Evolutionary conservation across 1,284 basidiomycete species (phyloP).

Genomic region (Microstroma glucosiphilum): DNA sequence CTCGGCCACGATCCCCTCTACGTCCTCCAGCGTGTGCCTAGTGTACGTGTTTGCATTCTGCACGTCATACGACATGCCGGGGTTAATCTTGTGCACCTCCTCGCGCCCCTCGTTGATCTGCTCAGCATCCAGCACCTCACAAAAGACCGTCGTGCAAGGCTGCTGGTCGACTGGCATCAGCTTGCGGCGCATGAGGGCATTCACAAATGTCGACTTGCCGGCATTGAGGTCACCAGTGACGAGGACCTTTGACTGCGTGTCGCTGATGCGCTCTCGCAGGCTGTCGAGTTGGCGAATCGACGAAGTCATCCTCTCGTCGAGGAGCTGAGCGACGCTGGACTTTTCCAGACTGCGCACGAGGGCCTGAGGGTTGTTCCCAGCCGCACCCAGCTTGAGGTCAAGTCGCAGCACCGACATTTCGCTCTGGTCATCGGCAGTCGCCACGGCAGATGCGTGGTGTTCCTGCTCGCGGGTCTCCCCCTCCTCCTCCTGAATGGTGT

Average conservation of each 20-base stretch:
- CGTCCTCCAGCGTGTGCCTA: constrained; percentile 62
- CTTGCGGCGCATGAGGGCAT: constrained; percentile 70
- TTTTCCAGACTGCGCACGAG: constrained; percentile 88
- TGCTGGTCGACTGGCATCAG: constrained; percentile 97
- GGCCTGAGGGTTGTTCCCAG: constrained; percentile 60
- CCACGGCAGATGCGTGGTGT: too few species aligned
- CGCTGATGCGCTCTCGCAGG: constrained; percentile 77
- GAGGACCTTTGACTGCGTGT: constrained; percentile 89
- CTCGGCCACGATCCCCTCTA: constrained; percentile 69
- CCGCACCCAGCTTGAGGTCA: constrained; percentile 77
- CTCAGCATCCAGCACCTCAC: constrained; percentile 87
- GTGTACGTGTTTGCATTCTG: constrained; percentile 71
- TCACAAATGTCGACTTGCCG: constrained; percentile 97
- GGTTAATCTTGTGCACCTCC: constrained; percentile 62
- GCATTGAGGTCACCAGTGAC: constrained; percentile 99
- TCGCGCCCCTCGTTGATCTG: constrained; percentile 70
- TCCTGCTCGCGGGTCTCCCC: neutral
- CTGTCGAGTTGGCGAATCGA: constrained; percentile 76
- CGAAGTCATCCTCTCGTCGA: constrained; percentile 76
- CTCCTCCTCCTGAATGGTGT: neutral
- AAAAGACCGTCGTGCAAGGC: constrained; percentile 93
- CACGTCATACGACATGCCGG: constrained; percentile 66
- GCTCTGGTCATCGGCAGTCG: constrained; percentile 17
- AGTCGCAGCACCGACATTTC: constrained; percentile 65
- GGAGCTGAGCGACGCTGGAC: constrained; percentile 80